phyloP scores from a whole-genome alignment of 176 grass and related monocot genomes.

The Oryza meridionalis region DNA sequence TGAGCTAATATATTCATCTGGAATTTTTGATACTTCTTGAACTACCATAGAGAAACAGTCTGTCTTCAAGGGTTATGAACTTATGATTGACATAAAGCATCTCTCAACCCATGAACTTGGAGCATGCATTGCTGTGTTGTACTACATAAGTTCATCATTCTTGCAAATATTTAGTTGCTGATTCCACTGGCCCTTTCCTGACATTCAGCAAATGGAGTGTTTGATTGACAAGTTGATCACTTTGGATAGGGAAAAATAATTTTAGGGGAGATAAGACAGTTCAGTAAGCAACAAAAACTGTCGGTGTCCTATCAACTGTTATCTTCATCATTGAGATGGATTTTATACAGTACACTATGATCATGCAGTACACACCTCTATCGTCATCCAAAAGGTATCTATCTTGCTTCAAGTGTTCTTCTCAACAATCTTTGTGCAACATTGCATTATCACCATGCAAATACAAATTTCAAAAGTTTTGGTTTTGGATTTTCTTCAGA shows the following conservation, averaged over 20 bases:
- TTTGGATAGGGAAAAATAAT: background rate
- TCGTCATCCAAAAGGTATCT: background rate
- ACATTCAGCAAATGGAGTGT: no score
- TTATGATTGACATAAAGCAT: no score
- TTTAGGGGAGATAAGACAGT: background rate
- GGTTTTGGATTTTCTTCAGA: background rate
- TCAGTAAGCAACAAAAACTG: background rate
- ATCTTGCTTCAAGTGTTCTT: conserved; percentile 14
- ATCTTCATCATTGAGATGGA: background rate
- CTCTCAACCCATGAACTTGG: no score
- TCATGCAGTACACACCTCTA: background rate
- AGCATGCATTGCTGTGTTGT: no score
- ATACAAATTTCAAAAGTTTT: background rate
- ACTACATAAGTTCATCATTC: no score
- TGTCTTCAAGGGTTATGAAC: no score
- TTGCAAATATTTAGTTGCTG: background rate
- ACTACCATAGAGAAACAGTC: background rate
- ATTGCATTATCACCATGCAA: background rate
- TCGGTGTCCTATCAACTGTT: background rate
- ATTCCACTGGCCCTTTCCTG: background rate
- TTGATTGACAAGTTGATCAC: background rate
- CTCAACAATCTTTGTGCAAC: background rate
- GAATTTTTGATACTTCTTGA: background rate
- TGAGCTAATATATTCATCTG: background rate
- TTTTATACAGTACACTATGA: background rate